These are phyloP conservation scores for Dorcoceras hygrometricum DNA, from an alignment of 257 asterid species.

Conservation along the genomic window DNA sequence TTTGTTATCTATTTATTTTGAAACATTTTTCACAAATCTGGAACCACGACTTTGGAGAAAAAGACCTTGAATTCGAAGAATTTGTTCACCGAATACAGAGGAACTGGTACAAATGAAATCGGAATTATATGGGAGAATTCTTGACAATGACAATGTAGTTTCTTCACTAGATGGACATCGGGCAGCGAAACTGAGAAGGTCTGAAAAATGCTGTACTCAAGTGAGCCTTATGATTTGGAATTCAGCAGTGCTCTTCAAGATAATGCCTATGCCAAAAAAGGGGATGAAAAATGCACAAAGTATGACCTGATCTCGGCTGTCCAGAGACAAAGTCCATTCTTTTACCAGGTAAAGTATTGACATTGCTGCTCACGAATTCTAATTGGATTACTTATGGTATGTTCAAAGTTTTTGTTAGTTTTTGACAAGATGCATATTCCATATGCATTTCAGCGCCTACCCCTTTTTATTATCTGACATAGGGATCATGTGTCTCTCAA, in stretches of 20 bases:
- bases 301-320: slow-evolving; percentile 83
- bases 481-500: slow-evolving; percentile 1
- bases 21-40: too few relatives aligned
- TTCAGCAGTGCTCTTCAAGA: slow-evolving; percentile 31
- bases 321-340: slow-evolving; percentile 84
- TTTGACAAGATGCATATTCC: not conserved
- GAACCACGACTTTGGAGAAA: too few relatives aligned
- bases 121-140: slow-evolving; percentile 71
- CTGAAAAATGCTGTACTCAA: slow-evolving; percentile 63
- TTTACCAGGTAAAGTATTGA: slow-evolving; percentile 68
- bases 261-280: slow-evolving; percentile 21
- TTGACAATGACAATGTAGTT: slow-evolving; percentile 59
- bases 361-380: not conserved
- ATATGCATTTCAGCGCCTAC: not conserved
- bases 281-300: slow-evolving; percentile 47
- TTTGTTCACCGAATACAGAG: too few relatives aligned
- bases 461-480: not conserved
- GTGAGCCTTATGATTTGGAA: slow-evolving; percentile 65
- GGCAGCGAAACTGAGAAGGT: slow-evolving; percentile 45
- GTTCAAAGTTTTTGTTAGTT: not conserved
- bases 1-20: too few relatives aligned
- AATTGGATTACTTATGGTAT: not conserved
- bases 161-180: slow-evolving; percentile 63
- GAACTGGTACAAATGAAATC: too few relatives aligned
- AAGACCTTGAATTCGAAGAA: too few relatives aligned